Evolutionary conservation across 768 basidiomycete species (phyloP), one percentile per base, ranked within the genome.

Genomic region (Lactifluus pinguis): DNA sequence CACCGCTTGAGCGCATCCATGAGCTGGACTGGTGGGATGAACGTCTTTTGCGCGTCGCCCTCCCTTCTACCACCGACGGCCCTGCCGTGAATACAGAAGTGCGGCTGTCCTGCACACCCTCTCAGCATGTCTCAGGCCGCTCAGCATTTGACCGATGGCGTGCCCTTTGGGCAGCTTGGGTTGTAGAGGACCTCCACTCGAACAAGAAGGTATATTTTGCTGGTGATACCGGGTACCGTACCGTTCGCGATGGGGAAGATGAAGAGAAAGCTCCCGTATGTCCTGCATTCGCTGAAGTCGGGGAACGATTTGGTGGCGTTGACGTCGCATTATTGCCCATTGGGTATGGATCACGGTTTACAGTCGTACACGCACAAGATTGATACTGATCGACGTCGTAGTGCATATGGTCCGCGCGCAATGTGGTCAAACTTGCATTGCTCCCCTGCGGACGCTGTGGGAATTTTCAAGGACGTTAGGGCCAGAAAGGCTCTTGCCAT

Each of bases 281-380:
- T 68, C 89, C 88, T 6, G 87, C 80, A 4, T 92, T 92, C 71
- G 78, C 79, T 67, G 79, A 86, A 70, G 84, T 92, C 53, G 89
- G 88, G 2, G 75, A 80, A 51, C 70, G 68, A 11, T 83, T 83
- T 63, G 85, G 84, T 0, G 79, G 77, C 0, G 84, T 89, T 65
- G 86, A 89, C 67, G 71, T 88, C 36, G 84, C 84, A 4, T 69
- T 87, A 70, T 83, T 89, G 60, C 87, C 87, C 0, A 87, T 87
- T n/a, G 80, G 84, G 78, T 80, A 73, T 68, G 68, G 71, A 59
- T 42, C n/a, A n/a, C 21, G 11, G 14, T 39, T 36, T 39, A 29
- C 17, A 3, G 36, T 42, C 6, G 9, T 17, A 14, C 7, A 19
- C 9, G 30, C n/a, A 6, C 17, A 11, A 15, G n/a, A 30, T 21